Base-by-base conservation (phyloP, 345 rosid genomes). In the Lumnitzera littorea region DNA sequence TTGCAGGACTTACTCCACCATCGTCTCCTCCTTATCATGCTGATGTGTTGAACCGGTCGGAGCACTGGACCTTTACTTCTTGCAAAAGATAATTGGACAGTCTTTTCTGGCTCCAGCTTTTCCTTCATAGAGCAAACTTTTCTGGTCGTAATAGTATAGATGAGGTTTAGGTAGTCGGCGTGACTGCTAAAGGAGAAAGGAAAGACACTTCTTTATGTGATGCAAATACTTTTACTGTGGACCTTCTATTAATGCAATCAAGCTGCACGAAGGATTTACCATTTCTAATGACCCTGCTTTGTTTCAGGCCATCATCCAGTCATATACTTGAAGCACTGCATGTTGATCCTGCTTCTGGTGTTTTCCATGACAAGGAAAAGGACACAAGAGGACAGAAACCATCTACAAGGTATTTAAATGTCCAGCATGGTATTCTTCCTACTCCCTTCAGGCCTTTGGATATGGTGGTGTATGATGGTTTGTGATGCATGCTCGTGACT, bases 1-100 rank as follows among this genome's bases (percentile, higher is more conserved):
- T 73, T 67, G 91, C 57, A 79, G 87, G 91, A 80, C 79, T 70
- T 79, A 86, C 97, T 66, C 97, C 99, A 46, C 97, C 95, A 57
- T 70, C 80, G 56, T 91, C 99, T 76, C 97, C 97, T 66, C 87
- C 80, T 58, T 75, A 82, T 46, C 89, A 78, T 46, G 65, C 89
- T 78, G 89, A 80, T 66, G 48, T 63, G 58, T 76, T 73, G 68
- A 95, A 55, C 87, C 96, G 99, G 97, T 95, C 87, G 96, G 99
- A 85, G 97, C 91, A 91, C 88, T 94, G 81, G 81, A 84, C 88
- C 94, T 88, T 88, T 88, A 82, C 78, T 88, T 88, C 82, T 86
- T 82, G 91, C 97, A 83, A 86, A 86, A 58, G 96, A 94, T 90
- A 88, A 85, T 88, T 85, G 76, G 84, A 67, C 82, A 74, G 85